A percentile compares a stretch with the other conserved stretches of the same genome.
These are phyloP conservation scores for Claviceps monticola DNA, from an alignment of 2,329 filamentous ascomycete species.

Conservation along the genomic window DNA sequence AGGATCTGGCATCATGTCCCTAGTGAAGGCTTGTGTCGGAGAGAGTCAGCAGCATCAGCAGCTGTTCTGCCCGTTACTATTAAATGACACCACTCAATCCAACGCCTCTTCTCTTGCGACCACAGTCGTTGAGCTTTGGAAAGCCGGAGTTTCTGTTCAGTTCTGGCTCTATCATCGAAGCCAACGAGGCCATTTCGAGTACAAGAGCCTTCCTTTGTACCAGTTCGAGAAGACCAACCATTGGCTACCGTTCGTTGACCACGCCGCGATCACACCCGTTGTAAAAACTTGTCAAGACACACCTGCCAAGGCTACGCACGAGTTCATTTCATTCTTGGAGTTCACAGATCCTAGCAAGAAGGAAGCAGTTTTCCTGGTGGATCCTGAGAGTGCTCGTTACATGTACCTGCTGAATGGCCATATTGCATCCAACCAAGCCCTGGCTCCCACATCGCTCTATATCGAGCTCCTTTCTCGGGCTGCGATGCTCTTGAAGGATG, in stretches of 20 bases:
- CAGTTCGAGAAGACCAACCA: conserved; percentile 27
- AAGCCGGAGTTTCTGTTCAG: conserved; percentile 16
- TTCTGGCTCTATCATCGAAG: conserved; percentile 24
- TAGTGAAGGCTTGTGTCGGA: conserved; percentile 17
- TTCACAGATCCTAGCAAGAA: not conserved
- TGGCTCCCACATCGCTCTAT: not conserved
- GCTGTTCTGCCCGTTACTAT: not conserved
- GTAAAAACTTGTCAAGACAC: not conserved
- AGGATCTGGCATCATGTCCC: conserved; percentile 19
- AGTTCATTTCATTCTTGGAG: not conserved
- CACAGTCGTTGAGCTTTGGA: conserved; percentile 24
- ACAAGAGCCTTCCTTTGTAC: conserved; percentile 24
- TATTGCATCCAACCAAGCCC: not conserved
- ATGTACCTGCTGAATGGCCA: not conserved
- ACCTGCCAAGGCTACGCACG: not conserved
- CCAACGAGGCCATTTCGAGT: conserved; percentile 12
- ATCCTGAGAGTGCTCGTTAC: not conserved
- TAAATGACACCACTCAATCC: not conserved
- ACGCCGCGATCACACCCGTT: not conserved
- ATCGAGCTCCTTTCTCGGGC: not conserved
- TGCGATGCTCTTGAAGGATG: not conserved
- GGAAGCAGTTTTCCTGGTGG: not conserved
- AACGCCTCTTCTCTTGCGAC: not conserved
- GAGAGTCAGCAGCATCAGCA: not conserved
- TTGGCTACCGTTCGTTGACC: conserved; percentile 22